A percentile compares a stretch with the other conserved stretches of the same genome.
Conservation (phyloP, 2,329 filamentous ascomycete genomes). For the Aureobasidium subglaciale region DNA sequence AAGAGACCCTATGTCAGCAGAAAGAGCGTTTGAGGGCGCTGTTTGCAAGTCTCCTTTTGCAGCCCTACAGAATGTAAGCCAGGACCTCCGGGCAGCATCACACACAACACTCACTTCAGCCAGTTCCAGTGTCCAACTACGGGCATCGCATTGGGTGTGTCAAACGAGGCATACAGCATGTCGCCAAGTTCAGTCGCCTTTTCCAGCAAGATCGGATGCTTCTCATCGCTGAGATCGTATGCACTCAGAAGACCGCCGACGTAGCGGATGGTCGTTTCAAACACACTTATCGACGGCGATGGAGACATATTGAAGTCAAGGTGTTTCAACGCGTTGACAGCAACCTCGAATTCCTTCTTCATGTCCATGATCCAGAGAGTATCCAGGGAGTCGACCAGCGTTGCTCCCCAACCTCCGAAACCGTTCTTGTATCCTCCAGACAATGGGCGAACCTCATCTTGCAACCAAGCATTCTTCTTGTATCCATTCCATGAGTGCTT, state of each 20-base stretch:
- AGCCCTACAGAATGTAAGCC: conserved; percentile 11
- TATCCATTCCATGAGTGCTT: conserved; percentile 77
- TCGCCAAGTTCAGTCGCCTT: conserved; percentile 60
- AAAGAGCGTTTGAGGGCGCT: conserved; percentile 30
- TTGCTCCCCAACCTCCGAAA: conserved; percentile 89
- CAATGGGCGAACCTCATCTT: conserved; percentile 71
- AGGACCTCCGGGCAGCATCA: too few relatives aligned
- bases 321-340: conserved; percentile 49
- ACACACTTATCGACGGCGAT: conserved; percentile 54
- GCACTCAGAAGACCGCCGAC: conserved; percentile 63
- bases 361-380: conserved; percentile 68
- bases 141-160: conserved; percentile 63
- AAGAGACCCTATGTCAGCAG: conserved; percentile 52
- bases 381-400: conserved; percentile 70
- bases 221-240: conserved; percentile 56
- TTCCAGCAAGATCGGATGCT: conserved; percentile 47
- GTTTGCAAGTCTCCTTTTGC: conserved; percentile 23
- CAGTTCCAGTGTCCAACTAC: conserved; percentile 52
- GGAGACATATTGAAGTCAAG: conserved; percentile 53
- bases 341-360: conserved; percentile 57
- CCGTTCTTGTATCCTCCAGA: conserved; percentile 63
- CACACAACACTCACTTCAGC: conserved; percentile 26
- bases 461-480: conserved; percentile 69
- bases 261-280: conserved; percentile 66
- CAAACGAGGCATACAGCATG: conserved; percentile 59